Conservation (phyloP, 2,329 filamentous ascomycete species). For the Herpomyces periplanetae region DNA sequence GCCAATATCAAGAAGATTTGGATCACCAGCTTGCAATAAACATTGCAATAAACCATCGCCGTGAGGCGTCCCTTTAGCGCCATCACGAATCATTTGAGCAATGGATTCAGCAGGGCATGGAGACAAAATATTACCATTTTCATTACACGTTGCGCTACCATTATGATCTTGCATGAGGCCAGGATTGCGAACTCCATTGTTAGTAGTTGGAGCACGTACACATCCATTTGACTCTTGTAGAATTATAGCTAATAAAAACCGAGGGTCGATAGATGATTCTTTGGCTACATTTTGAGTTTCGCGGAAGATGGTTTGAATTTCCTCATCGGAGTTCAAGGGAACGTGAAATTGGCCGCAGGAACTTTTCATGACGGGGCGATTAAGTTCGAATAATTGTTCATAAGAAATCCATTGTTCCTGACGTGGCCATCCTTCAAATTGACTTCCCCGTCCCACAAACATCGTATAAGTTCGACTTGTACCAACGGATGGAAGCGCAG, state of each 20-base stretch:
- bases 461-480: conserved; percentile 6
- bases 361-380: conserved; percentile 6
- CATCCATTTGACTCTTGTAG: conserved; percentile 12
- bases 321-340: conserved; percentile 8
- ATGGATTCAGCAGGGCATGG: conserved; percentile 9
- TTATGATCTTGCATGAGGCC: conserved; percentile 12
- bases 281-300: conserved; percentile 7
- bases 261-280: conserved; percentile 7
- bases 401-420: conserved; percentile 6
- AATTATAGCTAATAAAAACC: conserved; percentile 10
- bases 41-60: too few species aligned
- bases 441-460: conserved; percentile 7
- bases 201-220: conserved; percentile 10
- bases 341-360: conserved; percentile 7
- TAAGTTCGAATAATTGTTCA: conserved; percentile 6
- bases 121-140: conserved; percentile 5
- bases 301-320: conserved; percentile 8
- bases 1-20: too few species aligned
- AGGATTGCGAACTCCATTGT: conserved; percentile 9
- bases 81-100: conserved; percentile 8
- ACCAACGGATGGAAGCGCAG: too few species aligned
- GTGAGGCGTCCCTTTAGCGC: too few species aligned
- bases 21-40: too few species aligned
- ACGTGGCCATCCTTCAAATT: conserved; percentile 7
- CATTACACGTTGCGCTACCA: conserved; percentile 8